Evolutionary conservation across 73 alveolate species (phyloP), one percentile per base, ranked within the genome.

Genomic region (Symbiodinium natans): DNA sequence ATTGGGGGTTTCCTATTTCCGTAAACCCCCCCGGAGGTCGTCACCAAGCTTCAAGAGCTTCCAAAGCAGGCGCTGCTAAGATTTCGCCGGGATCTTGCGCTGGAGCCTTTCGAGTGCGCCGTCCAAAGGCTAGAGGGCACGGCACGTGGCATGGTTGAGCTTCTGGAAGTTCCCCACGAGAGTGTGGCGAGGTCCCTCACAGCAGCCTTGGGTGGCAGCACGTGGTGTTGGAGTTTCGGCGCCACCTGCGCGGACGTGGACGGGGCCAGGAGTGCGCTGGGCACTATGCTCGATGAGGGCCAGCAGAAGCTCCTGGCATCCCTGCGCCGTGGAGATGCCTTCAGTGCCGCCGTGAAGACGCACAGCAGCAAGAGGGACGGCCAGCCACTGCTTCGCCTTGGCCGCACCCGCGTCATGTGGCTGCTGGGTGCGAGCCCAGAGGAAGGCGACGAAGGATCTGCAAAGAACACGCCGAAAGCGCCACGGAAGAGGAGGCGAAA

Each of bases 381-480:
- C 46, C 95, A 88, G 46, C 74, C 95, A 9, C 95, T 88, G 68
- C 68, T 88, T 43, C 71, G 73, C 34, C 86, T 88, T 23, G 95
- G 95, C 31, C 56, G 38, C 73, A 88, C 95, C 21, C 95, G 95
- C 21, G 95, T 88, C 27, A 88, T 88, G 95, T 88, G 95, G 95
- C 85, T 88, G 36, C 41, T 88, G 11, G 95, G 95, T 17, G 29
- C 95, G 21, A 52, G 85, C 3, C 95, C 95, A 15, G 95, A 68
- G 34, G 95, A 88, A 27, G 73, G 86, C 15, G 41, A 25, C 90
- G 52, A 77, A 4, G 31, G 73, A 63, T 27, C 17, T 9, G 8
- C 43, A 29, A 4, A 88, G 38, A 52, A 15, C 71, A 52, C 71
- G 17, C 10, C 23, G 73, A 52, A 56, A 46, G 59, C 84, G 4